A percentile compares a stretch with the other conserved stretches of the same genome.
These are phyloP conservation scores for Gliomastix tumulicola DNA, from an alignment of 2,329 filamentous ascomycete genomes.

Conservation along the genomic window DNA sequence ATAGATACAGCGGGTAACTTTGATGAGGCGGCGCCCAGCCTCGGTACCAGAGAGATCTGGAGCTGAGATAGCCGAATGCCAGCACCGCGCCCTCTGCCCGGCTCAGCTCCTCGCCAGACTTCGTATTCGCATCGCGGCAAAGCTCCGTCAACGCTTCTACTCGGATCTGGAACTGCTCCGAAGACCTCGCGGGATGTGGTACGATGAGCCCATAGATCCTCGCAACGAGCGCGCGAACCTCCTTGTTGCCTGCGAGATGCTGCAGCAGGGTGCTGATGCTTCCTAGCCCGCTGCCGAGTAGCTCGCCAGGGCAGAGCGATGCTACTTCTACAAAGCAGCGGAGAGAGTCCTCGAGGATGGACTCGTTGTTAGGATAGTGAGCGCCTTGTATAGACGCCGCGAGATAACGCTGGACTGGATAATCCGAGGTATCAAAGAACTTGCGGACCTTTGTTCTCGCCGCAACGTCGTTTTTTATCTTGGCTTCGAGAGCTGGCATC, in stretches of 20 bases:
- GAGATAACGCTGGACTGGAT: constrained; percentile 30
- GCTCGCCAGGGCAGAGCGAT: constrained; percentile 40
- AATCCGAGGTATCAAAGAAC: constrained; percentile 40
- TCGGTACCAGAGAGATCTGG: constrained; percentile 36
- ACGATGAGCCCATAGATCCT: constrained; percentile 70
- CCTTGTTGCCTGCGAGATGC: constrained; percentile 57
- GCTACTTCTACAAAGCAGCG: constrained; percentile 47
- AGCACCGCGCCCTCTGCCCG: constrained; percentile 39
- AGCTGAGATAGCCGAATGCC: constrained; percentile 35
- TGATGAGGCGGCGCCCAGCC: constrained; percentile 17
- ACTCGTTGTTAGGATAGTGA: constrained; percentile 31
- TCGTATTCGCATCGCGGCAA: background rate
- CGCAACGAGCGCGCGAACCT: constrained; percentile 59
- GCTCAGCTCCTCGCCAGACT: constrained; percentile 30
- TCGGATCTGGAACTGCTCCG: constrained; percentile 8
- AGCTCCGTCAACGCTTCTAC: background rate
- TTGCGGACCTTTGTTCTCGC: constrained; percentile 52
- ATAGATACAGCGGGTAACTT: constrained; percentile 19
- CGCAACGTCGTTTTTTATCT: constrained; percentile 62
- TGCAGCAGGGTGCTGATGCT: background rate
- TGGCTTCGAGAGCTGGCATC: constrained; percentile 71
- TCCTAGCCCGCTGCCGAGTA: too few species aligned
- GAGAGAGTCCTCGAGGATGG: constrained; percentile 38
- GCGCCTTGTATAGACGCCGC: constrained; percentile 52
- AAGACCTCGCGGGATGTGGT: constrained; percentile 47